These are phyloP conservation scores for Petunia axillaris DNA, from an alignment of 257 asterid genomes.

Conservation along the genomic window DNA sequence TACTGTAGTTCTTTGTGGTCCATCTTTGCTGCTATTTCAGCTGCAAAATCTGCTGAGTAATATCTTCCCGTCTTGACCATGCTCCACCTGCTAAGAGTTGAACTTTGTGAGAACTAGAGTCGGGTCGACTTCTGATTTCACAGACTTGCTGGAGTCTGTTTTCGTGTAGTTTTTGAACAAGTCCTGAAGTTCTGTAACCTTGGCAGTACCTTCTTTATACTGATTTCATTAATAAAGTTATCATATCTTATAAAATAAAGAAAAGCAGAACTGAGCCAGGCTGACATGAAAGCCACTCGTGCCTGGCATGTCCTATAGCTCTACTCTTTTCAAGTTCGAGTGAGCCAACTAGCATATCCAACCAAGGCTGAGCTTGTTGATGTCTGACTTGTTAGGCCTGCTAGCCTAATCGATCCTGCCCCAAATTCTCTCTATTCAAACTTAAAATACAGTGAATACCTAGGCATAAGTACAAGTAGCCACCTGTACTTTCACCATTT, in stretches of 20 bases:
- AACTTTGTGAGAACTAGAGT: not conserved
- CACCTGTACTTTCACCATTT: not conserved
- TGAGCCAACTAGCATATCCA: not conserved
- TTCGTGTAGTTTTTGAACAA: no score
- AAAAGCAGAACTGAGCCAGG: not conserved
- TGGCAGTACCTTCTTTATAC: no score
- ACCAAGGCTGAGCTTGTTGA: not conserved
- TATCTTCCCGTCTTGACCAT: not conserved
- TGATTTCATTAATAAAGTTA: no score
- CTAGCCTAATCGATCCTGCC: constrained; percentile 17
- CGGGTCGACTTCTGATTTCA: no score
- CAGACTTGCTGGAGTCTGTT: no score
- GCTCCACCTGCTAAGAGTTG: not conserved
- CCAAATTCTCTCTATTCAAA: not conserved
- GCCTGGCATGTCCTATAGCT: not conserved
- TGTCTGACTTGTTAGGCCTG: constrained; percentile 1
- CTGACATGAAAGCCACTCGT: not conserved
- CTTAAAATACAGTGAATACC: constrained; percentile 1
- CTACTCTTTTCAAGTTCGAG: not conserved
- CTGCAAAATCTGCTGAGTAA: not conserved
- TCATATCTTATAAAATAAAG: no score
- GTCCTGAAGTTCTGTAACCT: no score
- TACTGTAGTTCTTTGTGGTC: not conserved
- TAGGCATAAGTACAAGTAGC: not conserved
- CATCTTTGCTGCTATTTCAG: constrained; percentile 8